Evolutionary conservation across 768 basidiomycete species (phyloP), one percentile per base, ranked within the genome.

Genomic region (Collybiopsis confluens): DNA sequence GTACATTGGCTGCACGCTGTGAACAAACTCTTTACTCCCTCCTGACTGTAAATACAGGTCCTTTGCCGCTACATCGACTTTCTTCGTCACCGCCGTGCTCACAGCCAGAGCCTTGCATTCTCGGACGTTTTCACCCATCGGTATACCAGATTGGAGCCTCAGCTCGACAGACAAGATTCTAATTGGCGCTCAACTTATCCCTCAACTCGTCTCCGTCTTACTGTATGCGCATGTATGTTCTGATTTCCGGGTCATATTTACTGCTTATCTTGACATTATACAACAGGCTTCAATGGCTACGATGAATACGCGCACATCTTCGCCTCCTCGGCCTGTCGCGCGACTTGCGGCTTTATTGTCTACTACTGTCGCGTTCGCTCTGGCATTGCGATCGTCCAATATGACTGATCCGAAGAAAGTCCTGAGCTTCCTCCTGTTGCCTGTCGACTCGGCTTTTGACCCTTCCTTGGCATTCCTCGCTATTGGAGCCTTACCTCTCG

Each of bases 381-480:
- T 82, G 40, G 77, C 79, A 1, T 68, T 84, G 46, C 75, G 72
- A 41, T 68, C 86, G 23, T 80, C 81, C 24, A 77, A 78, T 56
- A 72, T 85, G 46, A 75, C 71, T 48, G 76, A 81, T 54, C 67
- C 77, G 10, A 59, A 62, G 15, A 74, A 76, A 44, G 78, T 85
- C 35, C 59, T 81, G 24, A 70, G 73, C 1, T 85, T 84, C 65
- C 70, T 83, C 18, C 59, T 77, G 27, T 70, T 82, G 21, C 80
- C 81, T 6, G 67, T 73, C 43, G 72, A 75, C 54, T 56, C 58
- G 13, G 73, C 75, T 21, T 85, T 83, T 62, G 81, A 86, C 56
- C 76, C 79, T 3, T 81, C 82, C 0, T 72, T 86, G 40, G 71
- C 68, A 20, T 80, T 76, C 59, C 70, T 84, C 35, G 81, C 83